These are phyloP conservation scores for Artemisia annua DNA, from an alignment of 129 eudicot species.

Conservation along the genomic window DNA sequence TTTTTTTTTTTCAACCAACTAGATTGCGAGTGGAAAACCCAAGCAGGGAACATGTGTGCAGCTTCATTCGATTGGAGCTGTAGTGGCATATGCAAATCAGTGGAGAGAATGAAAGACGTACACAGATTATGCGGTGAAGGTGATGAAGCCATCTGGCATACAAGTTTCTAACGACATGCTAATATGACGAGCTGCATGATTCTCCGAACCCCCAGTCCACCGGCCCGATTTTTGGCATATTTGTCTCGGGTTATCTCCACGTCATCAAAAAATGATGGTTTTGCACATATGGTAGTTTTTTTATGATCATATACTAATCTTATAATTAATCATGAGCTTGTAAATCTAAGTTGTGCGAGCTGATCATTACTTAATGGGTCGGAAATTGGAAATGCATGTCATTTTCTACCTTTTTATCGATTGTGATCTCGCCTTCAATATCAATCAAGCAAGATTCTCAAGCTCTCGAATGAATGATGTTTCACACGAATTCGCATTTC, in stretches of 20 bases:
- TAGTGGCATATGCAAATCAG: constrained; percentile 82
- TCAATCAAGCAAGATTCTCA: background rate
- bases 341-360: constrained; percentile 18
- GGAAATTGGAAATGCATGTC: constrained; percentile 10
- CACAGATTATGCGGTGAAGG: constrained; percentile 78
- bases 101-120: constrained; percentile 68
- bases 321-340: constrained; percentile 27
- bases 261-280: constrained; percentile 12
- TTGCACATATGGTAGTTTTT: constrained; percentile 38
- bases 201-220: background rate
- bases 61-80: constrained; percentile 97
- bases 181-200: constrained; percentile 3
- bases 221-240: constrained; percentile 45
- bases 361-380: constrained; percentile 11
- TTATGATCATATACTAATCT: constrained; percentile 20
- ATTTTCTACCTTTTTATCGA: background rate
- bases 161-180: constrained; percentile 44
- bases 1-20: constrained; percentile 17
- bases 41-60: constrained; percentile 75
- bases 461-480: background rate
- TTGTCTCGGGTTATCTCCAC: constrained; percentile 23
- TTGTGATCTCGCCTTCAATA: constrained; percentile 1
- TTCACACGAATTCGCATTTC: background rate
- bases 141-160: constrained; percentile 67
- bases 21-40: constrained; percentile 85